phyloP scores from a whole-genome alignment of 176 grass and related monocot species.

The Elaeis guineensis region DNA sequence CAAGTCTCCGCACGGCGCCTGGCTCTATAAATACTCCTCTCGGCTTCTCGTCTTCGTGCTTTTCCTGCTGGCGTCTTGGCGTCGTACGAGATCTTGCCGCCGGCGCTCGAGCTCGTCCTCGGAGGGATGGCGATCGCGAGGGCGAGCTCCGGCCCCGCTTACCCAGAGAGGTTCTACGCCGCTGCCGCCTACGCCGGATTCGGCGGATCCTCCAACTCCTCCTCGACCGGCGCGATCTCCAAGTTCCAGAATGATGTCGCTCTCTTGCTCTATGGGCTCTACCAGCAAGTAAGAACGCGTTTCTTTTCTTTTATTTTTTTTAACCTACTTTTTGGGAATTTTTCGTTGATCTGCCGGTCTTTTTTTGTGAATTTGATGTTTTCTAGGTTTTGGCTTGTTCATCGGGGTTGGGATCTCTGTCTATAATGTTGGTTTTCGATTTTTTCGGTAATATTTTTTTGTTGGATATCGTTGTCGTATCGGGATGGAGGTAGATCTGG shows the following conservation, averaged over 20 bases:
- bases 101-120: too few relatives aligned
- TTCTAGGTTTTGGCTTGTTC: too few relatives aligned
- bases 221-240: slow-evolving; percentile 30
- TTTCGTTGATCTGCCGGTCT: not conserved
- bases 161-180: slow-evolving; percentile 91
- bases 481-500: not conserved
- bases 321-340: not conserved
- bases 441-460: slow-evolving; percentile 1
- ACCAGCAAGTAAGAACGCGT: slow-evolving; percentile 52
- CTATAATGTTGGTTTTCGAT: not conserved
- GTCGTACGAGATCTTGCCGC: too few relatives aligned
- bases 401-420: not conserved
- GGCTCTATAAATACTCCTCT: too few relatives aligned
- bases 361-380: not conserved
- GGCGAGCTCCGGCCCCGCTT: slow-evolving; percentile 83
- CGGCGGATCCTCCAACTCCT: slow-evolving; percentile 9
- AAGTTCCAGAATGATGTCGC: slow-evolving; percentile 91
- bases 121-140: slow-evolving; percentile 24
- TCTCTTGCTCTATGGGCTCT: slow-evolving; percentile 82
- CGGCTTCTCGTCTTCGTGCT: too few relatives aligned
- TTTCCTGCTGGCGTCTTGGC: too few relatives aligned
- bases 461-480: slow-evolving; percentile 10
- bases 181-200: slow-evolving; percentile 80
- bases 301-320: too few relatives aligned
- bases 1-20: too few relatives aligned